Evolutionary conservation across 106 monocot genomes (phyloP).

Genomic region (Platanthera guangdongensis): DNA sequence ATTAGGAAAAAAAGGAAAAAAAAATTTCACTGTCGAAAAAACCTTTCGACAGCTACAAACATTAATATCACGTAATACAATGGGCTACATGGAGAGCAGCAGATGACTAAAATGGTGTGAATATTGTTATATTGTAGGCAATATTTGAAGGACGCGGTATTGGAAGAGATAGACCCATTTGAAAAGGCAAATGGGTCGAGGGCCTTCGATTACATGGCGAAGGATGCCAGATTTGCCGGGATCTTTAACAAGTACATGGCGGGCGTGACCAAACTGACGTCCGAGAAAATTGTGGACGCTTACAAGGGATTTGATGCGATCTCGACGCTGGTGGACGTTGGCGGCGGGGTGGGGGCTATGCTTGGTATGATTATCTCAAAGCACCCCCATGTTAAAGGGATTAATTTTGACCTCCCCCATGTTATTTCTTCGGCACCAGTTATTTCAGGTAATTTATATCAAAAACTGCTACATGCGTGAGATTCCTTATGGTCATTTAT

Average conservation of each 20-base stretch:
- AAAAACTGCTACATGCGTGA: too few relatives aligned
- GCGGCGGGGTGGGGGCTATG: constrained; percentile 7
- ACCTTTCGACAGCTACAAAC: too few relatives aligned
- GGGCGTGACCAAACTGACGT: constrained; percentile 14
- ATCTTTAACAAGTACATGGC: constrained; percentile 39
- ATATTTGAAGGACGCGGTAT: constrained; percentile 3
- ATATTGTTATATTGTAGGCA: background rate
- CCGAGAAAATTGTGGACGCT: constrained; percentile 19
- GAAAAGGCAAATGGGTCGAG: constrained; percentile 18
- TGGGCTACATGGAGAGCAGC: background rate
- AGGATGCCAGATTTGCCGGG: constrained; percentile 8
- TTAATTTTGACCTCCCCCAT: constrained; percentile 18
- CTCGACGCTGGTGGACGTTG: constrained; percentile 9
- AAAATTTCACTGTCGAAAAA: too few relatives aligned
- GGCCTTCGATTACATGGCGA: constrained; percentile 23
- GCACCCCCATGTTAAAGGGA: constrained; percentile 13
- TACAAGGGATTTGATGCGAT: constrained; percentile 17
- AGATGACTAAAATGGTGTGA: too few relatives aligned
- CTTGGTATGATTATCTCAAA: constrained; percentile 5
- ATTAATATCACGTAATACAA: too few relatives aligned
- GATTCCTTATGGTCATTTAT: too few relatives aligned
- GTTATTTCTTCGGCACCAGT: constrained; percentile 4
- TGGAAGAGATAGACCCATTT: constrained; percentile 7
- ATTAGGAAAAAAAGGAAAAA: too few relatives aligned
- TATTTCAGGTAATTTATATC: background rate